Evolutionary conservation across 2,329 filamentous ascomycete species (phyloP), one percentile per base, ranked within the genome.

Genomic region (Cladosporium sp.): DNA sequence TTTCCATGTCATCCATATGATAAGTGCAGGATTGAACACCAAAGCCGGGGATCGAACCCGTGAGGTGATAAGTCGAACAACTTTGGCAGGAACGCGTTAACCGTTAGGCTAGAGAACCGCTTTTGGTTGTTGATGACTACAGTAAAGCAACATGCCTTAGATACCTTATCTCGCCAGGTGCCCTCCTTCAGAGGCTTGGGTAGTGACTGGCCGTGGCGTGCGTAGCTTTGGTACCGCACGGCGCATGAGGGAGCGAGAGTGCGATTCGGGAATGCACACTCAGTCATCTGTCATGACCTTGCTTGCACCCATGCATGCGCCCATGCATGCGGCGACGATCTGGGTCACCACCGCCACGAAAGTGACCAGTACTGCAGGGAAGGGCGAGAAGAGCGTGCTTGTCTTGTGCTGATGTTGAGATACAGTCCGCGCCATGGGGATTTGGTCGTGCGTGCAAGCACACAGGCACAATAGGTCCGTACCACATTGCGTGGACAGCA

Each of bases 61-160:
- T 6, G 37, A 40, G 37, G 16, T 40, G 37, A 3, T n/a, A 1
- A 1, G 1, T 40, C 16, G 16, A 40, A 40, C 37, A 40, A 40
- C 40, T 21, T 46, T 21, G n/a, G n/a, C n/a, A 46, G 4, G 40
- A 46, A 46, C 40, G n/a, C n/a, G 8, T 29, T 52, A 16, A 52
- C 49, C 49, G 23, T 29, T 52, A 52, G 52, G 52, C 52, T 8
- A 55, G 29, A 8, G n/a, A 56, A 33, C 26, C 11, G 26, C 26
- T 33, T 59, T 31, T 59, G 18, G 18, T 12, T 33, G 33, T 40
- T 40, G 56, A 59, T 59, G 56, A 59, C 56, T 10, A 29, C 35
- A 40, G 37, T 31, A 35, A 16, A 10, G 26, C 31, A 59, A 59
- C 33, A 59, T 21, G 18, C 4, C 21, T 26, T 46, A 59, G 31